phyloP scores from a whole-genome alignment of 1,284 basidiomycete species.

The Papiliotrema fonsecae region DNA sequence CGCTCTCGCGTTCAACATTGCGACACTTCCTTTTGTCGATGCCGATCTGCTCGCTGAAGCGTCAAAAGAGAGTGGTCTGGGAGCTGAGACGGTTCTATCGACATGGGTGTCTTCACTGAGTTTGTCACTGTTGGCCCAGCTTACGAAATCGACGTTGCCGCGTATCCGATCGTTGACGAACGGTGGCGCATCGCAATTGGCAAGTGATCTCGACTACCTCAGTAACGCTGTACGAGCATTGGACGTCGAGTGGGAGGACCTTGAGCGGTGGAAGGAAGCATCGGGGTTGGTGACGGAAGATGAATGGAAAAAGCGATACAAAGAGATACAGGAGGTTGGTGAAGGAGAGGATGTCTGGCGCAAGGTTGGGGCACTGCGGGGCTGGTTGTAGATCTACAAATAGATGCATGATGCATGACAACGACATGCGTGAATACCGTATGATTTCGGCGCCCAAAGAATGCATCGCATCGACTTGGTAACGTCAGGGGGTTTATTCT shows the following conservation, averaged over 20 bases:
- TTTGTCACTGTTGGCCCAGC: conserved; percentile 65
- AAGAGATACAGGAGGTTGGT: conserved; percentile 6
- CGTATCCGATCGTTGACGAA: conserved; percentile 58
- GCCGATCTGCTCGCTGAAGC: conserved; percentile 55
- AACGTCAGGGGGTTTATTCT: too few relatives aligned
- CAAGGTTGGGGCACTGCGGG: conserved; percentile 1
- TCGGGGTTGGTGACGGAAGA: conserved; percentile 59
- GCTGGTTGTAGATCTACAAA: not conserved
- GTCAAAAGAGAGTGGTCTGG: conserved; percentile 43
- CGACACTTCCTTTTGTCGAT: conserved; percentile 69
- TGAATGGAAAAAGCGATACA: conserved; percentile 12
- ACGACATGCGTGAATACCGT: too few relatives aligned
- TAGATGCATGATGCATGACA: not conserved
- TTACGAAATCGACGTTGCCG: conserved; percentile 61
- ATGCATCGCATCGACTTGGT: not conserved
- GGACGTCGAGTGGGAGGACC: conserved; percentile 71
- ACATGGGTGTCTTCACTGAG: conserved; percentile 89
- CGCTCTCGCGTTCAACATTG: conserved; percentile 80
- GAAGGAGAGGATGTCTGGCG: conserved; percentile 9
- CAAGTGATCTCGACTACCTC: conserved; percentile 80
- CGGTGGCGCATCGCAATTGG: conserved; percentile 75
- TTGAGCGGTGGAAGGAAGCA: conserved; percentile 68
- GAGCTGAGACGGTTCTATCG: conserved; percentile 73
- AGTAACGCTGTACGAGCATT: conserved; percentile 85
- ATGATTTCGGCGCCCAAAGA: not conserved